Conservation (phyloP, 2,329 filamentous ascomycete genomes). For the Diaporthe ampelina region DNA sequence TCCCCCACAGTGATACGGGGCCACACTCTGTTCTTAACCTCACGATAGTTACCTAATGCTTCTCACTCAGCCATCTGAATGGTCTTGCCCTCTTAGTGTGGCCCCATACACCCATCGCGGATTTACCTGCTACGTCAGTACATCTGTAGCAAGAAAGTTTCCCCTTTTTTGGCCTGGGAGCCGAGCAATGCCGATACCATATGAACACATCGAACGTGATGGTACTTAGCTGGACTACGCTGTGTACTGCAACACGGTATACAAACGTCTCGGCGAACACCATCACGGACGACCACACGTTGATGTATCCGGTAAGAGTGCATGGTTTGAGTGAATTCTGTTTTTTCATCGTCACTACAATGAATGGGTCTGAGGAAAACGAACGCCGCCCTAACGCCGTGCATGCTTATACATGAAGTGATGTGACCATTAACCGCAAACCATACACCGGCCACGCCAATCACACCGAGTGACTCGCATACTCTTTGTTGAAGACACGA, state of each 20-base stretch:
- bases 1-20: neutral
- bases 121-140: neutral
- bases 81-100: neutral
- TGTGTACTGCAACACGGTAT: neutral
- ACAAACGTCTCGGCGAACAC: neutral
- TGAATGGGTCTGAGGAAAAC: neutral
- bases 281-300: neutral
- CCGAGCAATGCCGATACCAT: fast-evolving
- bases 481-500: conserved; percentile 90
- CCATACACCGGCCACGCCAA: too few relatives aligned
- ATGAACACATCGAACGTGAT: neutral
- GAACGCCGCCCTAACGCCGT: conserved; percentile 5
- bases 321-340: neutral
- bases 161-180: neutral
- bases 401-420: conserved; percentile 24
- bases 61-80: neutral
- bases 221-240: neutral
- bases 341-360: neutral
- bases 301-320: neutral
- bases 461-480: conserved; percentile 56
- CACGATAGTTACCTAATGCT: neutral
- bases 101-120: neutral
- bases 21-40: neutral
- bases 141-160: neutral
- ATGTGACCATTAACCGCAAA: neutral